phyloP scores from a whole-genome alignment of 345 rosid species.

The Viola odorata region DNA sequence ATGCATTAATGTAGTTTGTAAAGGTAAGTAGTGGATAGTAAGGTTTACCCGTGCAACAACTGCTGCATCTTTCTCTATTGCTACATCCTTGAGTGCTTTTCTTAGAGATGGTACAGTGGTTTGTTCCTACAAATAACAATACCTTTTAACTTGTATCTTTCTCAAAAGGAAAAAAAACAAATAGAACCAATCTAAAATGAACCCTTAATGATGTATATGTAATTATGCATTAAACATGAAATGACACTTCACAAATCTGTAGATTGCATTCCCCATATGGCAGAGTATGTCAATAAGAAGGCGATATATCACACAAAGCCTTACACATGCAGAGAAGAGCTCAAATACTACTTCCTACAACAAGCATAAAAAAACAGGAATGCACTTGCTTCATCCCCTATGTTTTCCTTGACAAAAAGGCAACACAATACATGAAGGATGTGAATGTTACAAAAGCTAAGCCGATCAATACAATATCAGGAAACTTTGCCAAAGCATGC shows the following conservation, averaged over 20 bases:
- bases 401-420: no score
- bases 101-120: conserved; percentile 87
- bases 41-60: conserved; percentile 73
- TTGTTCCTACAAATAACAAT: conserved; percentile 52
- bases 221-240: not conserved
- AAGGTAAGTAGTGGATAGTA: not conserved
- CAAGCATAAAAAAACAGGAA: no score
- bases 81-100: conserved; percentile 89
- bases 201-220: no score
- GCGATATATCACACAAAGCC: not conserved
- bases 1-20: not conserved
- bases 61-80: conserved; percentile 99
- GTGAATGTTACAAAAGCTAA: no score
- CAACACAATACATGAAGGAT: no score
- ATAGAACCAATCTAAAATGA: not conserved
- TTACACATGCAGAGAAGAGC: not conserved
- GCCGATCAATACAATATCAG: not conserved
- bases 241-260: not conserved
- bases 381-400: no score
- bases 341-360: no score
- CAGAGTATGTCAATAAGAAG: not conserved
- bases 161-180: not conserved
- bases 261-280: not conserved
- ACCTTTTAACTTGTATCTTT: not conserved
- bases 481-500: not conserved